Evolutionary conservation across 2,329 filamentous ascomycete species (phyloP), one percentile per base, ranked within the genome.

Genomic region (Microthyrium microscopicum): DNA sequence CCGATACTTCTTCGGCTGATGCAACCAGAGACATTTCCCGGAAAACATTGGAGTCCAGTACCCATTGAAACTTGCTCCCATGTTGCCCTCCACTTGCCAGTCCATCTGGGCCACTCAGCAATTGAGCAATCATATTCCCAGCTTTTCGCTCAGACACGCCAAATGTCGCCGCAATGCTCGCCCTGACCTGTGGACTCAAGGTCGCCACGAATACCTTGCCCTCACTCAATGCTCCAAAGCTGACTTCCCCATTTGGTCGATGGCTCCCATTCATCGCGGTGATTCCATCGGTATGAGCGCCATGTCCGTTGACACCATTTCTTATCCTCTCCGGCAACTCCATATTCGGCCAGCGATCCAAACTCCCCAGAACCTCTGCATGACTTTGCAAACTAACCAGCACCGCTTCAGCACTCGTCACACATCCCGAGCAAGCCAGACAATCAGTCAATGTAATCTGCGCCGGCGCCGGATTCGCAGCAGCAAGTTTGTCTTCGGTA

Each of bases 371-470:
- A 5, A 98, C 85, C 56, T 98, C 89, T 24, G 75, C 72, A 55
- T 98, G 89, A 44, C 82, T 92, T 57, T 98, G 89, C 35, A 98
- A 60, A 38, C 81, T 89, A 33, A 98, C 84, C 26, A 98, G 71
- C n/a, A 98, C 82, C 12, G 89, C 89, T 59, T 98, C 89, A 29
- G 89, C 89, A 5, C 85, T 93, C 15, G 89, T 98, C 33, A 98
- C 89, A 54, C 89, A 98, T 34, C 89, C 89, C 7, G 89, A 94
- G 56, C 89, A 98, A 33, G 89, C 89, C 32, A 98, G 76, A 50
- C 89, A 98, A 57, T 98, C 89, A 5, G 89, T 95, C 40, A 98
- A 70, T 31, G 85, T 94, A 46, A 98, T 95, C 51, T 92, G 75
- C 5, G 87, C 85, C 1, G 85, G 81, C 3, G 73, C 67, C 33